Evolutionary conservation across 768 basidiomycete species (phyloP), one percentile per base, ranked within the genome.

Genomic region (Xerocomus spinulosus): DNA sequence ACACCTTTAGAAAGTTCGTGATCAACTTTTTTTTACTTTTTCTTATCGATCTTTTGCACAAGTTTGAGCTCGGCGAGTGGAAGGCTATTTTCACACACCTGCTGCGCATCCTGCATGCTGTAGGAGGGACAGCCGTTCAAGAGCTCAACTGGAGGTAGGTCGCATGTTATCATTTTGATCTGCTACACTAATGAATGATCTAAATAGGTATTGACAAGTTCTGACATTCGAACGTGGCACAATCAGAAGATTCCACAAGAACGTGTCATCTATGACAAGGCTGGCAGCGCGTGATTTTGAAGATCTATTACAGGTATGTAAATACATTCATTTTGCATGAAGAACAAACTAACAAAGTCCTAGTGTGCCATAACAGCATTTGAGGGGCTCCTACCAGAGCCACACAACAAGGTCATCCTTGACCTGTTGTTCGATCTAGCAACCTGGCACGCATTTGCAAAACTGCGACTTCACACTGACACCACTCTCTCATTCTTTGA

Each of bases 281-380:
- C 36, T 32, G 1, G 34, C 47, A 4, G 47, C 25, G 2, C 13
- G 18, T 3, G 34, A 48, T 14, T 48, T 42, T 5, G 40, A 48
- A 10, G 47, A 48, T 17, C 24, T 49, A 5, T 29, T 49, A 4
- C 48, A 42, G 48, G 36, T 38, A 23, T 9, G 15, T 26, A 25
- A 39, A n/a, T n/a, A n/a, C n/a, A 9, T n/a, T 14, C 2, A 23
- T 39, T 24, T 23, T 25, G 24, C n/a, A n/a, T n/a, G n/a, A n/a
- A n/a, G n/a, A n/a, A 38, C 9, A 14, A 15, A 25, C 21, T 39
- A 24, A 39, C 13, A 21, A 12, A 24, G 12, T 23, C n/a, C 12
- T 25, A 46, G 44, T 47, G 46, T 14, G 32, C 46, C 2, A 41
- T 47, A 1, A 38, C 17, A 3, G 38, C 25, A 7, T 52, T 52